These are phyloP conservation scores for Bacterosira constricta DNA, from an alignment of 108 stramenopile species.

Conservation along the genomic window DNA sequence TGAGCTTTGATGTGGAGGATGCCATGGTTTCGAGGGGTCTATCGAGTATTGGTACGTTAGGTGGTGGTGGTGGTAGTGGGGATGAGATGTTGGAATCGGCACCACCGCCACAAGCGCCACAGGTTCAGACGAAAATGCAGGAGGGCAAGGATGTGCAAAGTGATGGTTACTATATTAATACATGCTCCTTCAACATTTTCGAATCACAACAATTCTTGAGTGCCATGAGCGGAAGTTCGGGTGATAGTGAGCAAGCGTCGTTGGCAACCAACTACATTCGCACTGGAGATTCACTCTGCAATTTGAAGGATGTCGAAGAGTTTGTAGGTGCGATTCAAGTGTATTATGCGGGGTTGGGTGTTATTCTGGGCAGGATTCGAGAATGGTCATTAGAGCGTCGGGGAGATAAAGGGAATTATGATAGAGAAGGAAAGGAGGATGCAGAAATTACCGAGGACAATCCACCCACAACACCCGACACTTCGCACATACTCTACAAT, in stretches of 20 bases:
- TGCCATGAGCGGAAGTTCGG: conserved; percentile 46
- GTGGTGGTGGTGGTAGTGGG: too few relatives aligned
- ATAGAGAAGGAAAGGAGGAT: not conserved
- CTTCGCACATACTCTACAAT: conserved; percentile 7
- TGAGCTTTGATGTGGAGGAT: conserved; percentile 47
- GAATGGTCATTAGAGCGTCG: conserved; percentile 22
- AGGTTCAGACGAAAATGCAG: too few relatives aligned
- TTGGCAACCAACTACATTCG: conserved; percentile 42
- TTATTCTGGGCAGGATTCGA: conserved; percentile 33
- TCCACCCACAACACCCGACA: not conserved
- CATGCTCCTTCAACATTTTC: conserved; percentile 26
- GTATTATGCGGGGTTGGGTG: conserved; percentile 50
- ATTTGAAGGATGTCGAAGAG: not conserved
- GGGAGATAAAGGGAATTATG: not conserved
- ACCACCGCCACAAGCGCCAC: too few relatives aligned
- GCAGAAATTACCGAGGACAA: not conserved
- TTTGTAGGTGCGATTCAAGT: conserved; percentile 33
- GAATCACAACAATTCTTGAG: conserved; percentile 35
- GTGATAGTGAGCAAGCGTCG: conserved; percentile 36
- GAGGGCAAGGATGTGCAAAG: too few relatives aligned
- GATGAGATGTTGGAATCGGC: too few relatives aligned
- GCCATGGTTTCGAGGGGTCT: too few relatives aligned
- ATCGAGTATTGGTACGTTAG: too few relatives aligned
- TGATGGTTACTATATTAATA: conserved; percentile 23
- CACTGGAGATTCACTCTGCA: conserved; percentile 35